Percentiles rank a stretch among this genome's conserved stretches.
Conservation (phyloP, 495 filamentous ascomycete genomes). For the Chaetomium tenue region DNA sequence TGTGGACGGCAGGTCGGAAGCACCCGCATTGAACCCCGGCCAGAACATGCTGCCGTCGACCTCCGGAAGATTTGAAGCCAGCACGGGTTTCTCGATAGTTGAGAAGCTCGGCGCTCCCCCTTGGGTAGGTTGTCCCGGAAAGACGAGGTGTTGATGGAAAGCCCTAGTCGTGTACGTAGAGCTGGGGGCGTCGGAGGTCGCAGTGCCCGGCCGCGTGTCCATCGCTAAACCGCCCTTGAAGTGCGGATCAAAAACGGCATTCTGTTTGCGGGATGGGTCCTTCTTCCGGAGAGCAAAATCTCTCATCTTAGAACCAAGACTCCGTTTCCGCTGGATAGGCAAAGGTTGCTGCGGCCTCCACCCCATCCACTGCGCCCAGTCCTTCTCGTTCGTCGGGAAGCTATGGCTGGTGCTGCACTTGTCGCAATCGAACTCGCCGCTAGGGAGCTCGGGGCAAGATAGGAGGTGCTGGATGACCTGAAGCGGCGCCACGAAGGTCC, state of each 20-base stretch:
- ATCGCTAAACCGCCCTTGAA: conserved; percentile 17
- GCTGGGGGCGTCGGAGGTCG: conserved; percentile 24
- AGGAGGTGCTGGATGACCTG: conserved; percentile 37
- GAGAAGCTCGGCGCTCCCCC: conserved; percentile 11
- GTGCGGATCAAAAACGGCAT: conserved; percentile 17
- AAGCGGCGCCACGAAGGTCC: conserved; percentile 27
- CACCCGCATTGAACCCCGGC: conserved; percentile 19
- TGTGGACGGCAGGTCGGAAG: conserved; percentile 28
- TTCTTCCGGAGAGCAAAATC: conserved; percentile 32
- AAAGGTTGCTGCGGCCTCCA: conserved; percentile 27
- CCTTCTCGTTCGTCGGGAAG: conserved; percentile 41
- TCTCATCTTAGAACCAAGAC: conserved; percentile 37
- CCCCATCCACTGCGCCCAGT: conserved; percentile 36
- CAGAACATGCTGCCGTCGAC: conserved; percentile 33
- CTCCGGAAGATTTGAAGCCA: conserved; percentile 11
- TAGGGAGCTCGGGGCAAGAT: conserved; percentile 34
- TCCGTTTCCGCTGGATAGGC: conserved; percentile 33
- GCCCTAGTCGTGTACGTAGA: conserved; percentile 17
- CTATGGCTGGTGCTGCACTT: conserved; percentile 35
- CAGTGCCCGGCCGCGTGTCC: conserved; percentile 26
- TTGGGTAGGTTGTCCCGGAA: conserved; percentile 16
- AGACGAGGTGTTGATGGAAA: conserved; percentile 13
- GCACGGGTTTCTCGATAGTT: conserved; percentile 21
- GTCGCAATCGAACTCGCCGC: conserved; percentile 38
- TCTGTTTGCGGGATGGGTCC: conserved; percentile 26